Evolutionary conservation across 768 basidiomycete species (phyloP), one percentile per base, ranked within the genome.

Genomic region (Russula dissimulans): DNA sequence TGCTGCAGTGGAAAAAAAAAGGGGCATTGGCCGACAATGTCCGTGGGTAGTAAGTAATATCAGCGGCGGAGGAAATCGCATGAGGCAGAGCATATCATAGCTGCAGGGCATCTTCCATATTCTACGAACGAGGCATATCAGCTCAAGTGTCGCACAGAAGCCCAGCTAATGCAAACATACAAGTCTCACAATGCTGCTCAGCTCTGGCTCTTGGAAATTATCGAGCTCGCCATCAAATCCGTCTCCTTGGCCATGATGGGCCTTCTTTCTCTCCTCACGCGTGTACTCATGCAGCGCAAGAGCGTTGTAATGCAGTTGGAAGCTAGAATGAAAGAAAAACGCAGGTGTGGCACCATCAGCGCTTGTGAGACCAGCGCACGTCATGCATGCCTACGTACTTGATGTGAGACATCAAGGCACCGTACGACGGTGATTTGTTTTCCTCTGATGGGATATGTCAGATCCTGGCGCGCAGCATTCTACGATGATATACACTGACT

Each of bases 121-220:
- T 53, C 56, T 62, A 36, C 14, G 29, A 3, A n/a, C 17, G 31
- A 53, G 9, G 6, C 4, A 4, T 18, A 41, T 57, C 45, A 44
- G 41, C 34, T 1, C 22, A 26, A 26, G 22, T 7, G 22, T 22
- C 22, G 12, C 17, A 53, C 7, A 46, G n/a, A 14, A 44, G 12
- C 15, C 8, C 34, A 38, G 44, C 7, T 5, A 18, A 50, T 8
- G 8, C 11, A 50, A 44, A 32, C 59, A 38, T 31, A 63, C 62
- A 46, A 63, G 34, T 46, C 12, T 63, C 17, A n/a, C 43, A 8
- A 63, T 54, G 26, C 62, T 61, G 46, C 62, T 63, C 34, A 63
- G 38, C 26, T 55, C 42, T 5, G 62, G 59, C 15, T 53, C 18
- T 39, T 55, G 59, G 29, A 63, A 61, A 31, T 61, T 63, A 36